Conservation (phyloP, 148 eudicot species). For the Bassia scoparia region DNA sequence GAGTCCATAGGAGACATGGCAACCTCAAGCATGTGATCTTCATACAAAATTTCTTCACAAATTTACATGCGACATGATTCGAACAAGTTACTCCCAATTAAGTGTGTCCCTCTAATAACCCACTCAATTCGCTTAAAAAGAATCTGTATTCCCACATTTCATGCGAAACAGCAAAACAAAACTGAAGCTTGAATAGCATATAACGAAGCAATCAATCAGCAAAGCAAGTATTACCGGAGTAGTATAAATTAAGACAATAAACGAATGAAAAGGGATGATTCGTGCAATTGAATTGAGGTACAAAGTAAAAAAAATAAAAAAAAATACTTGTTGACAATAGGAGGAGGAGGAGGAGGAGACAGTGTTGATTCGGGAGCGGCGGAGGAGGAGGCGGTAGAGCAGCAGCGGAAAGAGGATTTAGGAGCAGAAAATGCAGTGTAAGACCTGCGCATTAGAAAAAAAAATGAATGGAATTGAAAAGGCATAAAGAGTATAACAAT, state of each 20-base stretch:
- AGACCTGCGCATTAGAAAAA: conserved; percentile 27
- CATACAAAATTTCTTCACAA: too few species aligned
- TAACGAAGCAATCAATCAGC: too few species aligned
- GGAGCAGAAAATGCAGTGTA: conserved; percentile 22
- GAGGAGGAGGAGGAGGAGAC: conserved; percentile 10
- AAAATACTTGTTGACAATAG: conserved; percentile 24
- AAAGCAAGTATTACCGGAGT: too few species aligned
- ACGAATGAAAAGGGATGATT: neutral
- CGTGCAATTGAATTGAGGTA: neutral
- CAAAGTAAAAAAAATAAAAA: neutral
- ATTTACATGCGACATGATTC: too few species aligned
- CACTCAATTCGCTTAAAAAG: too few species aligned
- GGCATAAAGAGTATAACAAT: neutral
- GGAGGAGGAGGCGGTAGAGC: conserved; percentile 29
- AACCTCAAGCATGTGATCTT: too few species aligned
- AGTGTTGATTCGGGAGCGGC: conserved; percentile 30
- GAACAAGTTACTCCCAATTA: too few species aligned
- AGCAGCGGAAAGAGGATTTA: conserved; percentile 40
- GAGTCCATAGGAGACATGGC: too few species aligned
- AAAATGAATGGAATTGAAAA: neutral
- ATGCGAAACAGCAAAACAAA: too few species aligned
- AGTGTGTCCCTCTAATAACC: too few species aligned
- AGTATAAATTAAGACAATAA: neutral
- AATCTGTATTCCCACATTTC: too few species aligned
- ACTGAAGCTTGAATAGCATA: too few species aligned